Base-by-base conservation (phyloP, 1,139 yeast species). In the Geotrichum fermentans region DNA sequence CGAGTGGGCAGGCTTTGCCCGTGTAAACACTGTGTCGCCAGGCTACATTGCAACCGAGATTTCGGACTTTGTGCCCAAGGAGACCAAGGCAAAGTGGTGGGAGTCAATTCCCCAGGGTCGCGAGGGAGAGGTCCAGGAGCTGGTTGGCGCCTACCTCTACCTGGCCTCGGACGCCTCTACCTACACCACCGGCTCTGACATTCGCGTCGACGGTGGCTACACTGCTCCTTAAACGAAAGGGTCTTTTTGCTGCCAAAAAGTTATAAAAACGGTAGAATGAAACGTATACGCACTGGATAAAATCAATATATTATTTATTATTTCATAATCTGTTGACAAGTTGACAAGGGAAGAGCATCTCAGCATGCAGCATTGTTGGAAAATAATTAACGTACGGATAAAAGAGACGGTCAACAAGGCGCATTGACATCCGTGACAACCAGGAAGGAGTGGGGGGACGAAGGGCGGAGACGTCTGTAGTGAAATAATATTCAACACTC, bases 141-240 rank as follows among this genome's bases (percentile, higher is more conserved):
- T 89, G 58, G 88, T 82, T 16, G 96, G 96, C 52, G 95, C 95
- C 4, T 89, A 86, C 68, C 73, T 88, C 48, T 88, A 85, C 69
- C 72, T 88, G 58, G 96, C 95, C 5, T 79, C 89, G n/a, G 82
- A 85, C 62, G 96, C 96, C 10, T 77, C 90, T 38, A 79, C 88
- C 17, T 89, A 76, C 70, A 83, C 95, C 47, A 86, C 96, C 8
- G 96, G 96, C 44, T 65, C 87, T 29, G 94, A 89, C 60, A 69
- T 89, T 52, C 73, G 78, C 42, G 89, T 88, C 49, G 97, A 88
- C 62, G 96, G 96, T 58, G 96, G 96, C 43, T 88, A 86, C 73
- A 52, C 57, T 52, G 57, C 60, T 38, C 65, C 65, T 48, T 62
- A 61, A 41, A 38, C 30, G 37, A 35, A 6, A n/a, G n/a, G n/a